Base-by-base conservation (phyloP, 2,329 filamentous ascomycete genomes). In the Penicillium sp. region DNA sequence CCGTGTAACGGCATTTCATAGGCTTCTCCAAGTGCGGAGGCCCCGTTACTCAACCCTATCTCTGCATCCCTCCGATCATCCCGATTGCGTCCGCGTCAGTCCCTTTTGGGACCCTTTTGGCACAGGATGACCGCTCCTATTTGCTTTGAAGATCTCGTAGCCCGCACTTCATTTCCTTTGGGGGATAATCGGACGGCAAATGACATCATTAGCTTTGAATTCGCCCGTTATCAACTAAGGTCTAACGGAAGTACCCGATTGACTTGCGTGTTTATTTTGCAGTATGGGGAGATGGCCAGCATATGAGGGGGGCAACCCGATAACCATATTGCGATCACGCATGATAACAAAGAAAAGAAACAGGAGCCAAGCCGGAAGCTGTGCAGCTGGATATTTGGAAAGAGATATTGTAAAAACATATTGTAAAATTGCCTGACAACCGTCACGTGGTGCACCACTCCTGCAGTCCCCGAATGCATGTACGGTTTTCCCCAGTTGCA, bases 181-280 rank as follows among this genome's bases (percentile, higher is more conserved):
- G 15, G 42, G 38, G 44, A 24, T n/a, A 38, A 37, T 43, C 27
- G 6, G 27, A 47, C 44, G 31, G 33, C n/a, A 32, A 31, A 49
- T 59, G 56, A 60, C 58, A 60, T 59, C 58, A 60, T 55, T 8
- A 29, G 31, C n/a, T 9, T 12, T 31, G 39, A 13, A 35, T 13
- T 20, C 38, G 45, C 10, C 18, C 32, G 29, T 28, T 42, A 39
- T 50, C 18, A 44, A 48, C 47, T 25, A 15, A 47, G 28, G 58
- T 50, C 38, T 49, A 48, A 35, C 55, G 44, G 50, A 47, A 50
- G 18, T 25, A 18, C 42, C 39, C 45, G 48, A 43, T 47, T n/a
- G 31, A 42, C 41, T 53, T 28, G 53, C 39, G 15, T 49, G 47
- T 44, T 48, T 49, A 33, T 18, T 38, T 32, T 37, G 15, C 10